Evolutionary conservation across 1,284 basidiomycete genomes (phyloP), one percentile per base, ranked within the genome.

Genomic region (Singerocomus rubriflavus): DNA sequence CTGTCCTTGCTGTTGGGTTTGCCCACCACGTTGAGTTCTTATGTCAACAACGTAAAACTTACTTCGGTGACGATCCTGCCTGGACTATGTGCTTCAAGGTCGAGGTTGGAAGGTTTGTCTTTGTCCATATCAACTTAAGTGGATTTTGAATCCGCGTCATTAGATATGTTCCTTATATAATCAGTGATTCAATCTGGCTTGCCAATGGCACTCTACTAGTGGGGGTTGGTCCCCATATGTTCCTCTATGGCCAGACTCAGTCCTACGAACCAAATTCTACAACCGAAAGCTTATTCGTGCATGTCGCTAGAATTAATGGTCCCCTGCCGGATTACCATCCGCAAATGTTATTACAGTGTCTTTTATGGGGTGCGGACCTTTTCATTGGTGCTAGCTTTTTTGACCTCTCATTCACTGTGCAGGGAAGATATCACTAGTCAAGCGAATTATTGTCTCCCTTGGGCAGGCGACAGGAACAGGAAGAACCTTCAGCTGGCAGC

Each of bases 241-340:
- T 81, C 59, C 76, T 94, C 31, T 92, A 79, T 67, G 77, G 83
- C 44, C 74, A 81, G 53, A 55, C 70, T 63, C 52, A 51, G 34
- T 57, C 60, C 32, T 53, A 55, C 31, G 58, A 60, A 12, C 44
- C 60, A 11, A 52, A 66, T 36, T 54, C 64, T 7, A 60, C 65
- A 14, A 54, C 62, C 6, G 78, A 78, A 57, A 80, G 80, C 54
- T 74, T 95, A 21, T 91, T 93, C 56, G 88, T 93, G 61, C 77
- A 88, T 58, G 89, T 93, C 37, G 89, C 88, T 6, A 72, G 84
- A 54, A 76, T 82, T 46, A 95, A 93, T 65, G 91, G 90, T 0
- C 92, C 93, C 2, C 70, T 97, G 39, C 80, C 82, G 29, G 90
- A 96, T 66, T 93, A 91, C 66, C 91, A 96, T 69, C 93, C 93